phyloP scores from a whole-genome alignment of 1,139 yeast genomes.

The Debaryomyces udenii region DNA sequence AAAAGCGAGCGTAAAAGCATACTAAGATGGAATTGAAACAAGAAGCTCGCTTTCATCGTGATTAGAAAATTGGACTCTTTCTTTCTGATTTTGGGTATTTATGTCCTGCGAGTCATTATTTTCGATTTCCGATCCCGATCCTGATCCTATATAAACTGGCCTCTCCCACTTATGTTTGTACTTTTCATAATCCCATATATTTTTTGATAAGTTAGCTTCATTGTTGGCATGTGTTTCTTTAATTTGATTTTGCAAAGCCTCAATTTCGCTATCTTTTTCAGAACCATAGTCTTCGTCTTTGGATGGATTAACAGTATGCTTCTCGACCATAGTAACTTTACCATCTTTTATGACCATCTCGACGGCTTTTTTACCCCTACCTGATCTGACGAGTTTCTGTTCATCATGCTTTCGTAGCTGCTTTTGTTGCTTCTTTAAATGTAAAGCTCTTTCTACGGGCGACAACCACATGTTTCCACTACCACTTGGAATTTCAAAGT shows the following conservation, averaged over 20 bases:
- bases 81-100: conserved; percentile 8
- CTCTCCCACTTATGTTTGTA: conserved; percentile 55
- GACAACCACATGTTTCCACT: conserved; percentile 75
- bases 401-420: conserved; percentile 66
- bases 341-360: conserved; percentile 83
- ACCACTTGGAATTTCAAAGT: conserved; percentile 64
- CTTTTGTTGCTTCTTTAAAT: conserved; percentile 79
- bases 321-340: conserved; percentile 65
- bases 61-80: conserved; percentile 25
- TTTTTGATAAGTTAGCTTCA: conserved; percentile 17
- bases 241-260: conserved; percentile 29
- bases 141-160: conserved; percentile 41
- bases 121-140: background rate
- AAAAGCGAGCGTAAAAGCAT: too few relatives aligned
- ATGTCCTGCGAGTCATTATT: background rate
- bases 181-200: conserved; percentile 60
- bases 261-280: conserved; percentile 31
- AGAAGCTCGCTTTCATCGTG: conserved; percentile 29
- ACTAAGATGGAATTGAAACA: conserved; percentile 17
- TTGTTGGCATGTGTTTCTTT: conserved; percentile 21
- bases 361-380: conserved; percentile 73
- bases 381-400: conserved; percentile 58
- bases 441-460: conserved; percentile 84
- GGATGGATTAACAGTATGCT: conserved; percentile 21
- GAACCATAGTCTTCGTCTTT: conserved; percentile 24